These are phyloP conservation scores for Flaveria robusta DNA, from an alignment of 129 eudicot species.

Conservation along the genomic window DNA sequence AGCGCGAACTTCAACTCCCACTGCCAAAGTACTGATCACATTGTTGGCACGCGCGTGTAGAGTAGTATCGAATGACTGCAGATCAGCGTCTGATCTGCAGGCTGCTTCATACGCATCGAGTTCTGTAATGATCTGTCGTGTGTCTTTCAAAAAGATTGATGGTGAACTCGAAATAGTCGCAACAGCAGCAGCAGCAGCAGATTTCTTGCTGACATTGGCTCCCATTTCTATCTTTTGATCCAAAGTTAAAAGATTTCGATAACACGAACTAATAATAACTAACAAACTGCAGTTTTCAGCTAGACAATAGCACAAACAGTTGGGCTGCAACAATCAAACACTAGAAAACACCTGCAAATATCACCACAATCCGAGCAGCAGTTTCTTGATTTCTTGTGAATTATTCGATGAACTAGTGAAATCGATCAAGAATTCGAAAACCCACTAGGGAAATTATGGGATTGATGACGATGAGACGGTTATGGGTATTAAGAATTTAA, in stretches of 20 bases:
- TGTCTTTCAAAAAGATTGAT: conserved; percentile 45
- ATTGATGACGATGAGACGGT: conserved; percentile 15
- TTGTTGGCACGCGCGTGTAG: conserved; percentile 69
- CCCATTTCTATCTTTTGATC: conserved; percentile 49
- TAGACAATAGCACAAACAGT: conserved; percentile 22
- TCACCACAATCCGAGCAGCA: too few species aligned
- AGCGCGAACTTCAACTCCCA: conserved; percentile 77
- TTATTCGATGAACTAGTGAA: not conserved
- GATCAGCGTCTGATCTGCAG: conserved; percentile 59
- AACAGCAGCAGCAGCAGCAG: not conserved
- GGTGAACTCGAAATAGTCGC: conserved; percentile 44
- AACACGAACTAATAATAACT: not conserved
- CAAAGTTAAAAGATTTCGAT: not conserved
- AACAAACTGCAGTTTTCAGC: not conserved
- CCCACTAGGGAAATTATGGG: not conserved
- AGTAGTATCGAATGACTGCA: conserved; percentile 65
- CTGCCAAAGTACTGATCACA: conserved; percentile 63
- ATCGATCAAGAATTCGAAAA: not conserved
- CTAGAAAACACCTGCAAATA: conserved; percentile 18
- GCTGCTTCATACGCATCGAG: conserved; percentile 71
- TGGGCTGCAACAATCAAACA: conserved; percentile 1
- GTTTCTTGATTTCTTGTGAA: not conserved
- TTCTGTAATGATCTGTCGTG: conserved; percentile 52
- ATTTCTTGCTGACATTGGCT: conserved; percentile 70
- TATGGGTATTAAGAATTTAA: conserved; percentile 7